Conservation (phyloP, 805 yeast species). For the Nematodospora valgi region DNA sequence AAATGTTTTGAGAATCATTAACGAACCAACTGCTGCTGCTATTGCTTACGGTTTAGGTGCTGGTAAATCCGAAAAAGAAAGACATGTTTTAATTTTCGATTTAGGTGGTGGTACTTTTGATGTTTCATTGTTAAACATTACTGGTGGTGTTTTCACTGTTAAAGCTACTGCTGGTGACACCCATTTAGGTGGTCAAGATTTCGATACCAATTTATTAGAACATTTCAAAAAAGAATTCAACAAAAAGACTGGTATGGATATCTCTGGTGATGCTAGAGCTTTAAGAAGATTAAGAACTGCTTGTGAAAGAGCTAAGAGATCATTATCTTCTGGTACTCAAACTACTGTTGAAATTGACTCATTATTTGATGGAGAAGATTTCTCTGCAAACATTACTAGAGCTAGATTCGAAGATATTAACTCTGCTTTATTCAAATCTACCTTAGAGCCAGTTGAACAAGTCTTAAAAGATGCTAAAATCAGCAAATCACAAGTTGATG, state of each 20-base stretch:
- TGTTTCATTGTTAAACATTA: constrained; percentile 87
- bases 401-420: constrained; percentile 50
- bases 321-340: constrained; percentile 47
- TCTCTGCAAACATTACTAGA: constrained; percentile 48
- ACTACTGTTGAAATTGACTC: constrained; percentile 50
- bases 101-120: constrained; percentile 98
- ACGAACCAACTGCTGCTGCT: constrained; percentile 85
- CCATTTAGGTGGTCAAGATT: constrained; percentile 52
- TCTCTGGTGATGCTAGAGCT: constrained; percentile 46
- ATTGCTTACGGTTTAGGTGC: constrained; percentile 93
- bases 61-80: constrained; percentile 53
- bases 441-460: constrained; percentile 49
- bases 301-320: constrained; percentile 52
- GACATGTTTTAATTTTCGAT: constrained; percentile 85
- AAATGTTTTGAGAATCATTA: constrained; percentile 46
- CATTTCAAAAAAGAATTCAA: constrained; percentile 45
- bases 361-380: constrained; percentile 48
- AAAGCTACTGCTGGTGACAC: constrained; percentile 76
- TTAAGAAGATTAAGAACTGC: constrained; percentile 51
- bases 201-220: constrained; percentile 49
- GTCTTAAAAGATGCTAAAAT: constrained; percentile 46
- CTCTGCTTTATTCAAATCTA: constrained; percentile 48
- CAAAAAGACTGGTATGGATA: constrained; percentile 45
- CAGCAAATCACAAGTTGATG: constrained; percentile 40
- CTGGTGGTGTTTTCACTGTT: constrained; percentile 95